These are phyloP conservation scores for Entamoeba invadens DNA, from an alignment of 208 protist species.

Conservation along the genomic window DNA sequence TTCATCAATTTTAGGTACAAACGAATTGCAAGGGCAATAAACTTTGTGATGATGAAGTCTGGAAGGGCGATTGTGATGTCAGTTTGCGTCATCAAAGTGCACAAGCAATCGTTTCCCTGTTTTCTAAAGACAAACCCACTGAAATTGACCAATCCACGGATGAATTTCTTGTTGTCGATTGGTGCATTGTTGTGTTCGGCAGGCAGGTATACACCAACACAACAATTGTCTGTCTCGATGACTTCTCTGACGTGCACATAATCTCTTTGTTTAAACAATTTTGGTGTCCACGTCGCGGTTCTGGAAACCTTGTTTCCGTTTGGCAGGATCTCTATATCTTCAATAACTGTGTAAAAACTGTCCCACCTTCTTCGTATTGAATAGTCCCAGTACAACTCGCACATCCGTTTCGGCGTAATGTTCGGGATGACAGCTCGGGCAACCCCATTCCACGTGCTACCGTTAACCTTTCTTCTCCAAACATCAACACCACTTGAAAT, in stretches of 20 bases:
- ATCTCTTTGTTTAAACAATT: neutral
- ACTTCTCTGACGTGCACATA: neutral
- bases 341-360: neutral
- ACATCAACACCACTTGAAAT: neutral
- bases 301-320: neutral
- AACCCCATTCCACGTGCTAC: neutral
- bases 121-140: neutral
- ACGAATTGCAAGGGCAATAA: neutral
- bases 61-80: neutral
- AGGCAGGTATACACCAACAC: neutral
- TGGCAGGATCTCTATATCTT: neutral
- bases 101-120: neutral
- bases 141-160: neutral
- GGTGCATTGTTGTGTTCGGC: neutral
- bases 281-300: neutral
- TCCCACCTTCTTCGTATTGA: neutral
- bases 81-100: neutral
- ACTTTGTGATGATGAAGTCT: neutral
- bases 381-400: neutral
- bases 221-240: neutral
- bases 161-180: neutral
- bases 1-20: neutral
- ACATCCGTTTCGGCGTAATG: neutral
- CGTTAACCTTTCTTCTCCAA: neutral
- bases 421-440: neutral